These are phyloP conservation scores for Arachnopeziza araneosa DNA, from an alignment of 2,329 filamentous ascomycete genomes.

Conservation along the genomic window DNA sequence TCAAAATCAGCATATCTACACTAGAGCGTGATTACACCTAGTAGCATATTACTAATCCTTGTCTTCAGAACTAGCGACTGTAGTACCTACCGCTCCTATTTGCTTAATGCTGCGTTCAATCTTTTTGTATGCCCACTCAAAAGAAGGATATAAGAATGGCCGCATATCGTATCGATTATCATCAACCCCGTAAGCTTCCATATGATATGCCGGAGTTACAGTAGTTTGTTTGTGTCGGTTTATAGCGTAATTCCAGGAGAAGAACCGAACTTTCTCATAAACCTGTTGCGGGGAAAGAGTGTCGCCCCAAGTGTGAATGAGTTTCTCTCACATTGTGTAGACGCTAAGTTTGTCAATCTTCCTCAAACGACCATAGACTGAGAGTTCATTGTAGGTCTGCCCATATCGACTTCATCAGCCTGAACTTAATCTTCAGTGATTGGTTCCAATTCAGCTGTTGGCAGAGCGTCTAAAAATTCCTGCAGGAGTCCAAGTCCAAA, in stretches of 20 bases:
- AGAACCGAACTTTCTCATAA: constrained; percentile 41
- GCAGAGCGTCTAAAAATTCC: constrained; percentile 58
- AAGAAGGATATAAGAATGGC: not conserved
- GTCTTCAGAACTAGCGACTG: not conserved
- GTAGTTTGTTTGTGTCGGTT: constrained; percentile 30
- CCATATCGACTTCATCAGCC: constrained; percentile 45
- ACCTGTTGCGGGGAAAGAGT: constrained; percentile 37
- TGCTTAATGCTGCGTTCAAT: not conserved
- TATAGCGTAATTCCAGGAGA: constrained; percentile 40
- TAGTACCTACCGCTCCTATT: not conserved
- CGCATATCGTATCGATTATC: constrained; percentile 51
- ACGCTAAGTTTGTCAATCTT: constrained; percentile 1
- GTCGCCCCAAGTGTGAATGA: constrained; percentile 41
- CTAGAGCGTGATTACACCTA: too few species aligned
- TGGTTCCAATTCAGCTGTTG: constrained; percentile 60
- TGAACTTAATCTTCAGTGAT: constrained; percentile 53
- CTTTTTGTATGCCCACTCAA: not conserved
- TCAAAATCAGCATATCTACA: too few species aligned
- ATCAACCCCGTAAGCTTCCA: constrained; percentile 45
- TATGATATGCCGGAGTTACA: constrained; percentile 14
- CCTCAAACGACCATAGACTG: constrained; percentile 17
- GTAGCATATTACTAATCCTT: not conserved
- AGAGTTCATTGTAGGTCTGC: constrained; percentile 42
- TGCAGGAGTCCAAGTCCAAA: constrained; percentile 61
- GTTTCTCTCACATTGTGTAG: constrained; percentile 25